Conservation (phyloP, 768 basidiomycete species). For the Termitomyces titanicus region DNA sequence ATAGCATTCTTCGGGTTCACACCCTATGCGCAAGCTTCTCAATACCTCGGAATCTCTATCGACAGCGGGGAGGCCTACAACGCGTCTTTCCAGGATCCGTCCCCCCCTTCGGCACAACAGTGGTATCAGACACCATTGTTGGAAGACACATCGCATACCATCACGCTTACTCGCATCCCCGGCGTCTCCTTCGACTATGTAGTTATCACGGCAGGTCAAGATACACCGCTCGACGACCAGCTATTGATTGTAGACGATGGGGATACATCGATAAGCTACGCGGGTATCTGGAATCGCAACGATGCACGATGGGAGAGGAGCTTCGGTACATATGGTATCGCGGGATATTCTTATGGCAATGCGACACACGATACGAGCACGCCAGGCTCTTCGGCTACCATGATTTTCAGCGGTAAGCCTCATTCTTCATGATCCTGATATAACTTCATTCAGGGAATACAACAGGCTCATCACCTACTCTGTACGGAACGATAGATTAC, state of each 20-base stretch:
- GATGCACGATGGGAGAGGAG: slow-evolving; percentile 9
- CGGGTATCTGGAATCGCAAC: slow-evolving; percentile 15
- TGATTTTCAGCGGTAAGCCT: slow-evolving; percentile 24
- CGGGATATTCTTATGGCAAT: slow-evolving; percentile 23
- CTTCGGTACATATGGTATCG: neutral
- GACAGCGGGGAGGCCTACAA: slow-evolving; percentile 13
- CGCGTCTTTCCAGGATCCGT: slow-evolving; percentile 9
- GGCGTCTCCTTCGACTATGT: slow-evolving; percentile 21
- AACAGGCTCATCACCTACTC: slow-evolving; percentile 18
- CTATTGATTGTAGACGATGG: slow-evolving; percentile 21
- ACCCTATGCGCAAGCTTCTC: neutral
- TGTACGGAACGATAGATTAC: slow-evolving; percentile 24
- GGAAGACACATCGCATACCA: slow-evolving; percentile 16
- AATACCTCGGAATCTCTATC: slow-evolving; percentile 15
- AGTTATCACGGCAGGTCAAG: slow-evolving; percentile 15
- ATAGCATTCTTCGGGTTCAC: slow-evolving; percentile 11
- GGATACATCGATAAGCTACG: slow-evolving; percentile 15
- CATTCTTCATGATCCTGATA: neutral
- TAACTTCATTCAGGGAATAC: neutral
- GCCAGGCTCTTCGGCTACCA: slow-evolving; percentile 20
- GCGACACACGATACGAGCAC: slow-evolving; percentile 19
- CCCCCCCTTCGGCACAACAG: slow-evolving; percentile 17
- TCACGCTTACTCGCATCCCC: slow-evolving; percentile 16
- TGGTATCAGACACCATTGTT: slow-evolving; percentile 22
- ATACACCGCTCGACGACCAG: slow-evolving; percentile 18